These are phyloP conservation scores for Aspergillus sojae DNA, from an alignment of 2,329 filamentous ascomycete species.

Conservation along the genomic window DNA sequence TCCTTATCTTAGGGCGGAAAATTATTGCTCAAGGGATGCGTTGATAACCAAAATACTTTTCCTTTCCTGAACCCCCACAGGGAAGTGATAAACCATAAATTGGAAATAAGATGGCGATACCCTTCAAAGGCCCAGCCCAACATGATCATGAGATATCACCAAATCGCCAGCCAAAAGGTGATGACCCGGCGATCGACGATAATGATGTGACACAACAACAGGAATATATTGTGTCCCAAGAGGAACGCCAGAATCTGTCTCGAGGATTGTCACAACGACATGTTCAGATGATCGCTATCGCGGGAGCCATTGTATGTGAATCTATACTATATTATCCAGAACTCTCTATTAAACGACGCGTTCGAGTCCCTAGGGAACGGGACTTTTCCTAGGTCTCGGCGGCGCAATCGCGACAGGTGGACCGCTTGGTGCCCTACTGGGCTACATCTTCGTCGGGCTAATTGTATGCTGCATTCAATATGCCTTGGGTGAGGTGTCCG, in stretches of 20 bases:
- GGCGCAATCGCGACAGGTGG: slow-evolving; percentile 54
- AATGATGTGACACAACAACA: not conserved
- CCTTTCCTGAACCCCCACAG: not conserved
- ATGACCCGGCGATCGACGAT: too few relatives aligned
- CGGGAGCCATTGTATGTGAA: slow-evolving; percentile 44
- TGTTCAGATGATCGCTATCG: slow-evolving; percentile 48
- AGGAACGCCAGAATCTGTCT: slow-evolving; percentile 54
- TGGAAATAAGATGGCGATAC: not conserved
- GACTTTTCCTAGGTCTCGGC: slow-evolving; percentile 57
- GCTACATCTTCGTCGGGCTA: slow-evolving; percentile 53
- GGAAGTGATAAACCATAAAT: not conserved
- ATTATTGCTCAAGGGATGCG: not conserved
- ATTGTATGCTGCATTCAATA: slow-evolving; percentile 56
- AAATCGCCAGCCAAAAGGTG: not conserved
- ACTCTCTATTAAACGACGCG: not conserved
- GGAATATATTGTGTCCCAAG: slow-evolving; percentile 27
- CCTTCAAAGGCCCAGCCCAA: not conserved
- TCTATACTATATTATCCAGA: not conserved
- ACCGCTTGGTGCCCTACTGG: slow-evolving; percentile 54
- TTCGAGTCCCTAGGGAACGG: slow-evolving; percentile 39
- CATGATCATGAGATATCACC: not conserved
- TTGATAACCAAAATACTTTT: not conserved
- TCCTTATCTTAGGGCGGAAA: not conserved
- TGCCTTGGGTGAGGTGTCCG: slow-evolving; percentile 55
- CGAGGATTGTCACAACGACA: slow-evolving; percentile 49